Evolutionary conservation across 352 stramenopile species (phyloP).

Genomic region (Phytopythium sindhum): DNA sequence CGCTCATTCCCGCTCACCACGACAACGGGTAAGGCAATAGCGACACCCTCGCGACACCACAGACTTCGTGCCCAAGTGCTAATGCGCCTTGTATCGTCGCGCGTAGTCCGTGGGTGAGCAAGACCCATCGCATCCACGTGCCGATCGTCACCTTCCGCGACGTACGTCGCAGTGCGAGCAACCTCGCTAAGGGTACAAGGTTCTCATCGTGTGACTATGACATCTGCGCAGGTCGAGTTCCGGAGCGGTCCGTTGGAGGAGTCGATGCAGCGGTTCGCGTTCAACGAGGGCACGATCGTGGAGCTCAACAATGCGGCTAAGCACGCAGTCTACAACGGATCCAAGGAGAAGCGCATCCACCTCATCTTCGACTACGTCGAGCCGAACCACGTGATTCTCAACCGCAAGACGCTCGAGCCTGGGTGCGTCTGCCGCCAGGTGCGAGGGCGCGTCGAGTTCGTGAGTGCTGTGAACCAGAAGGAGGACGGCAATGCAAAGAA

Average conservation of each 20-base stretch:
- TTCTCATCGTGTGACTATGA: background rate
- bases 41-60: background rate
- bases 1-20: slow-evolving; percentile 94
- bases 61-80: background rate
- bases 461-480: slow-evolving; percentile 22
- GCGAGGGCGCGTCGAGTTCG: slow-evolving; percentile 48
- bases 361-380: slow-evolving; percentile 98
- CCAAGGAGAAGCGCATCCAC: slow-evolving; percentile 86
- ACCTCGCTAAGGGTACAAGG: background rate
- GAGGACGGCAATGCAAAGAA: slow-evolving; percentile 19
- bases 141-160: slow-evolving; percentile 84
- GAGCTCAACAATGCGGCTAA: slow-evolving; percentile 98
- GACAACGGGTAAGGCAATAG: slow-evolving; percentile 92
- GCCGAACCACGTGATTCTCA: slow-evolving; percentile 14
- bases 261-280: slow-evolving; percentile 69
- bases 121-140: slow-evolving; percentile 93
- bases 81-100: background rate
- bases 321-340: slow-evolving; percentile 90
- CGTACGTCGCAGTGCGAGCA: slow-evolving; percentile 6
- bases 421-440: slow-evolving; percentile 51
- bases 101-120: slow-evolving; percentile 80
- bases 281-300: slow-evolving; percentile 90
- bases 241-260: slow-evolving; percentile 54
- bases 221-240: slow-evolving; percentile 34
- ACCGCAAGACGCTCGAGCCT: slow-evolving; percentile 24